Evolutionary conservation across 164 flowering plant genomes (phyloP).

Genomic region (Pachysandra terminalis): DNA sequence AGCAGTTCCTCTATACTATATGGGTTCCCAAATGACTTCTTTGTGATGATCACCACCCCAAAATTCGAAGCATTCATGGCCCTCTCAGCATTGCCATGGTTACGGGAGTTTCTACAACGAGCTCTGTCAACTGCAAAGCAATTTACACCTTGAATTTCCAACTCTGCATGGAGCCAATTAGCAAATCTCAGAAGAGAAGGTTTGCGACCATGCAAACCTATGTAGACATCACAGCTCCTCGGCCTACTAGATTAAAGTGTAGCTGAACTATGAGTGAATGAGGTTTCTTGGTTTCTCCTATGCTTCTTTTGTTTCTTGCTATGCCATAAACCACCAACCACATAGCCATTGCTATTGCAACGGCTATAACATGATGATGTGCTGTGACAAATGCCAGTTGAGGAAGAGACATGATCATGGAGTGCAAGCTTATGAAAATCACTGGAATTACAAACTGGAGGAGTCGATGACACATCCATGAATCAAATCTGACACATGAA

Average conservation of each 20-base stretch:
- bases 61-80: constrained; percentile 77
- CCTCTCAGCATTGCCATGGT: constrained; percentile 59
- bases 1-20: constrained; percentile 84
- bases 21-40: constrained; percentile 79
- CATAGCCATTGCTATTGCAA: too few relatives aligned
- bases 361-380: constrained; percentile 34
- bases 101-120: constrained; percentile 64
- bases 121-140: constrained; percentile 85
- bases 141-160: constrained; percentile 83
- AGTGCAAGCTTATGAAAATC: constrained; percentile 28
- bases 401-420: constrained; percentile 40
- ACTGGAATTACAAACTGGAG: constrained; percentile 32
- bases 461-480: constrained; percentile 24
- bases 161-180: constrained; percentile 86
- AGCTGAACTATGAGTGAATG: constrained; percentile 38
- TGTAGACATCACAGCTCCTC: constrained; percentile 82
- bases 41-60: constrained; percentile 78
- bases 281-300: constrained; percentile 35
- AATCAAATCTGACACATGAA: constrained; percentile 19
- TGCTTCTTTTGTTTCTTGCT: constrained; percentile 41
- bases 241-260: constrained; percentile 48
- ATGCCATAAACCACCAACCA: constrained; percentile 28
- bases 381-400: constrained; percentile 39
- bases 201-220: constrained; percentile 83
- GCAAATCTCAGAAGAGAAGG: constrained; percentile 69